These are phyloP conservation scores for Beauveria varroae DNA, from an alignment of 2,329 filamentous ascomycete species.

Conservation along the genomic window DNA sequence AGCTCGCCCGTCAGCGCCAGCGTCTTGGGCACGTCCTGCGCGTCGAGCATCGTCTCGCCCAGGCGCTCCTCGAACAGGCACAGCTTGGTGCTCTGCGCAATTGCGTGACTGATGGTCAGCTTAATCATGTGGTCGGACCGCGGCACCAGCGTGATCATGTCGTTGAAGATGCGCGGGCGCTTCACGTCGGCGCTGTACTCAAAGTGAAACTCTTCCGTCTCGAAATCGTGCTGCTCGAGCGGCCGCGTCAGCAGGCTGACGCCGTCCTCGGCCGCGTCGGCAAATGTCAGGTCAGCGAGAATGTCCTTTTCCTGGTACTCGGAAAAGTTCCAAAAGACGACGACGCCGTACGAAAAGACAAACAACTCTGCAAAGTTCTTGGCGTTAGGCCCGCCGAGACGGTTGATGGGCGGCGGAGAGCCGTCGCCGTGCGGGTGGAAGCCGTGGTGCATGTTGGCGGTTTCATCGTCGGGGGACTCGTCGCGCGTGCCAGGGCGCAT, in stretches of 20 bases:
- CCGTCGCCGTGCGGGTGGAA: slow-evolving; percentile 30
- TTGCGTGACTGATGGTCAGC: slow-evolving; percentile 92
- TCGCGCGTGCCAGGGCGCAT: slow-evolving; percentile 25
- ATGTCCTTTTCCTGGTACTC: slow-evolving; percentile 95
- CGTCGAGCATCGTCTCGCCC: slow-evolving; percentile 87
- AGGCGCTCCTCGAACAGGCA: slow-evolving; percentile 95
- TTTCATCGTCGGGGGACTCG: slow-evolving; percentile 19
- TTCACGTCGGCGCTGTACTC: slow-evolving; percentile 86
- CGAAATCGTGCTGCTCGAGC: slow-evolving; percentile 81
- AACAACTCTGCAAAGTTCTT: slow-evolving; percentile 91
- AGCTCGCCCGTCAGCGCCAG: slow-evolving; percentile 84
- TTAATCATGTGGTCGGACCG: slow-evolving; percentile 97
- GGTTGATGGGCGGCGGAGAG: slow-evolving; percentile 42
- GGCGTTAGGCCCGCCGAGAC: slow-evolving; percentile 56
- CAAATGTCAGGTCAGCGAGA: slow-evolving; percentile 88
- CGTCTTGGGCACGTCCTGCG: slow-evolving; percentile 83
- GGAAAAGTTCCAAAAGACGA: slow-evolving; percentile 98
- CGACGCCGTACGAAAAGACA: slow-evolving; percentile 93
- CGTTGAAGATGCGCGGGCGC: slow-evolving; percentile 89
- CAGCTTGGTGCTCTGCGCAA: slow-evolving; percentile 93
- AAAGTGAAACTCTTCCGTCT: slow-evolving; percentile 98
- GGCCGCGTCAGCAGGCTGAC: slow-evolving; percentile 67
- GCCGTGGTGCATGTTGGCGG: slow-evolving; percentile 18
- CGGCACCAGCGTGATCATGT: slow-evolving; percentile 95
- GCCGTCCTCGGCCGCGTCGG: slow-evolving; percentile 57